Evolutionary conservation across 2,329 filamentous ascomycete species (phyloP).

Genomic region (Sphaerostilbella broomeana): DNA sequence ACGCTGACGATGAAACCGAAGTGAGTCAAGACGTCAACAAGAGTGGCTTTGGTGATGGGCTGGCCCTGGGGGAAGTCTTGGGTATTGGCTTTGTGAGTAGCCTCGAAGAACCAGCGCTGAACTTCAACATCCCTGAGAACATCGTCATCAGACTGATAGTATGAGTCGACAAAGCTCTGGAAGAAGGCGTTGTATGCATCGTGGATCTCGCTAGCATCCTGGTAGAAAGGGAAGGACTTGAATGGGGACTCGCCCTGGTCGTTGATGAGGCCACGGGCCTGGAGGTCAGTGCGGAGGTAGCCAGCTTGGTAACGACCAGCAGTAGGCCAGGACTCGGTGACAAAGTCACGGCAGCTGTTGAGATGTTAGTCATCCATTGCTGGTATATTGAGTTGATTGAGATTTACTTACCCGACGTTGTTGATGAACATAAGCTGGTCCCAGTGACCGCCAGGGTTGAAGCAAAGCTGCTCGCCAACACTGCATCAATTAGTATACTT

Average conservation of each 20-base stretch:
- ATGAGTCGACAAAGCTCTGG: constrained; percentile 35
- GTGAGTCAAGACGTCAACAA: constrained; percentile 37
- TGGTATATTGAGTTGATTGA: neutral
- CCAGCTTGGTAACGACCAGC: constrained; percentile 30
- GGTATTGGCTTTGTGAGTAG: constrained; percentile 28
- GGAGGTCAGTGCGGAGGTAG: constrained; percentile 34
- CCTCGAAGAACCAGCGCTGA: constrained; percentile 38
- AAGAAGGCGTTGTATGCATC: constrained; percentile 33
- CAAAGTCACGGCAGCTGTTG: constrained; percentile 20
- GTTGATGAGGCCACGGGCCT: constrained; percentile 35
- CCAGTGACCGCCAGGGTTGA: constrained; percentile 22
- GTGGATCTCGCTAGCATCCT: constrained; percentile 34
- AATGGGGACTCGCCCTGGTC: constrained; percentile 28
- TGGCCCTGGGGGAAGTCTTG: constrained; percentile 34
- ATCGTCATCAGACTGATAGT: constrained; percentile 31
- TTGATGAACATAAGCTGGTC: constrained; percentile 28
- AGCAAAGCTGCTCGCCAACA: constrained; percentile 19
- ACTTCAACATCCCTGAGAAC: constrained; percentile 35
- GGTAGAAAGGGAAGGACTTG: constrained; percentile 37
- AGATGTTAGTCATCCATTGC: neutral
- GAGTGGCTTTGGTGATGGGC: constrained; percentile 16
- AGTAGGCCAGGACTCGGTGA: constrained; percentile 23
- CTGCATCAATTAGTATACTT: neutral
- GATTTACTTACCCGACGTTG: constrained; percentile 16
- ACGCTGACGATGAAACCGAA: constrained; percentile 23